Evolutionary conservation across 345 rosid genomes (phyloP), one percentile per base, ranked within the genome.

Genomic region (Geranium rotundifolium): DNA sequence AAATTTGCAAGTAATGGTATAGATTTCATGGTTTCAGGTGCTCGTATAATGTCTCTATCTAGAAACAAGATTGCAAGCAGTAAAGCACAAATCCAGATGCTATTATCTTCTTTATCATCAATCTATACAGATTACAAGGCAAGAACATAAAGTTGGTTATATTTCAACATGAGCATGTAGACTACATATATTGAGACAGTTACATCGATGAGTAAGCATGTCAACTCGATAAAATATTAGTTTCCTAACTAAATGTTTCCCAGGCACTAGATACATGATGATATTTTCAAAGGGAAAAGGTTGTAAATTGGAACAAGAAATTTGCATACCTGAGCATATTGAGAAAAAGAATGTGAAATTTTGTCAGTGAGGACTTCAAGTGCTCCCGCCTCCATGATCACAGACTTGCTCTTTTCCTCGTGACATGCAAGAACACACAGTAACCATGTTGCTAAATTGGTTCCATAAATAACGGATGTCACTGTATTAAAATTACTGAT

Each of bases 11-110:
- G 90, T 62, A 77, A 85, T 17, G 99, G 97, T 73, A 87, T 79
- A 58, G 96, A 78, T 74, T 91, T 88, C 96, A 90, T 87, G 34
- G 97, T 87, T 61, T 85, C 92, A 79, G 82, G 71, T 52, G 90
- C 91, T 39, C 97, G 81, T 52, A 88, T 90, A 69, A 95, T 88
- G 72, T 95, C 99, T 85, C 99, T 86, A 76, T 95, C 96, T 77
- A 85, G 93, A 76, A 95, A 88, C 63, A 95, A 77, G 78, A 88
- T 84, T 60, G 97, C 91, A 23, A 90, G 91, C 72, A 95, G 77
- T 66, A 95, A 77, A 65, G 99, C 95, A 76, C 91, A 88, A 65
- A 95, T 88, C 99, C 99, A 95, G 60, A 82, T 75, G 80, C 89
- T 79, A 76, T 83, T 75, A 81, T 95, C 99, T 78, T 90, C 96